Evolutionary conservation across 2,329 filamentous ascomycete species (phyloP).

Genomic region (Orbilia blumenaviensis): DNA sequence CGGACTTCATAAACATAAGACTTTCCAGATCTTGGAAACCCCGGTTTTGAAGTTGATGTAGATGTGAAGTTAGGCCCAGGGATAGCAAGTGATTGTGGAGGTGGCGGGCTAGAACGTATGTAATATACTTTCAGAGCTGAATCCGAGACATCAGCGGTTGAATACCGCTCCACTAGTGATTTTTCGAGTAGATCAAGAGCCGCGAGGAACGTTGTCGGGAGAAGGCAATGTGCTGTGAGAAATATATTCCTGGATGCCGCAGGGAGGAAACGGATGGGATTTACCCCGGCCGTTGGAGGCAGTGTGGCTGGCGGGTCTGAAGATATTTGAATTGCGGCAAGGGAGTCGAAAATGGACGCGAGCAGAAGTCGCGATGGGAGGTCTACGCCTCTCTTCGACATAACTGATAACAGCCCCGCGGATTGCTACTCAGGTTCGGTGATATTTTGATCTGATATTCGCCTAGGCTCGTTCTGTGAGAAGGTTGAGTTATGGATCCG

Average conservation of each 20-base stretch:
- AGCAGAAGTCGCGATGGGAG: constrained; percentile 32
- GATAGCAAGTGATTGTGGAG: constrained; percentile 59
- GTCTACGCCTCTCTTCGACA: constrained; percentile 7
- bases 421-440: not conserved
- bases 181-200: constrained; percentile 89
- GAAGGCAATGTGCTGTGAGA: constrained; percentile 63
- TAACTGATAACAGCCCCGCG: not conserved
- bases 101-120: constrained; percentile 69
- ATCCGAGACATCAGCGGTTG: not conserved
- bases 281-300: constrained; percentile 1
- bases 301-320: not conserved
- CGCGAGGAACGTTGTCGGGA: constrained; percentile 81
- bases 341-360: constrained; percentile 34
- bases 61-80: constrained; percentile 56
- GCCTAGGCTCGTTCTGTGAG: not conserved
- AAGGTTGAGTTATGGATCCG: too few relatives aligned
- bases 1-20: constrained; percentile 73
- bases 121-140: constrained; percentile 65
- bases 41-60: constrained; percentile 56
- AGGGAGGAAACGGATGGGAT: constrained; percentile 45
- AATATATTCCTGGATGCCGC: constrained; percentile 61
- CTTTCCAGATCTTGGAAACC: constrained; percentile 46
- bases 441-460: not conserved
- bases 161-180: constrained; percentile 70
- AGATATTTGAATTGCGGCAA: constrained; percentile 21